A percentile compares a stretch with the other conserved stretches of the same genome.
Conservation (phyloP, 2,329 filamentous ascomycete genomes). For the Pyrenophora seminiperda region DNA sequence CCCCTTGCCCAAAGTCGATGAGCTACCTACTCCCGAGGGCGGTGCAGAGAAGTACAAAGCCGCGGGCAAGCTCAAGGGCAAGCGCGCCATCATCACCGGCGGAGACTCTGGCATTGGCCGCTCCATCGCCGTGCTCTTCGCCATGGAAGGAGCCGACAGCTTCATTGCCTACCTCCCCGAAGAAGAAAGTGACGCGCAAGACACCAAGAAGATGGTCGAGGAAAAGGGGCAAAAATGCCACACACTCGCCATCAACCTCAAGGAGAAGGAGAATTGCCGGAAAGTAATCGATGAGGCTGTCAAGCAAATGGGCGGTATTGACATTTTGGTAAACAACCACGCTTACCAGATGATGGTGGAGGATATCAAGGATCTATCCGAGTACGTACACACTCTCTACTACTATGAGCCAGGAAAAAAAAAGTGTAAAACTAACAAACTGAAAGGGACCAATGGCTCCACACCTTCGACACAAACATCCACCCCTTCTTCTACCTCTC, state of each 20-base stretch:
- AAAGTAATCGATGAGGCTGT: constrained; percentile 70
- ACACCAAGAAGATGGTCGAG: constrained; percentile 74
- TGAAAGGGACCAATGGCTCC: constrained; percentile 74
- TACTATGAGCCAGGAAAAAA: too few relatives aligned
- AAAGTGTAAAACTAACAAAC: constrained; percentile 17
- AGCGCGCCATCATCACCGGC: constrained; percentile 79
- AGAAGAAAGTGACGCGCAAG: constrained; percentile 76
- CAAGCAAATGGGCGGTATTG: constrained; percentile 68
- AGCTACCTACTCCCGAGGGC: constrained; percentile 70
- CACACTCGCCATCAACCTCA: constrained; percentile 68
- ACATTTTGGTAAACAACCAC: constrained; percentile 75
- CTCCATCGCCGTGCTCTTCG: constrained; percentile 75
- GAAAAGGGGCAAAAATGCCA: constrained; percentile 69
- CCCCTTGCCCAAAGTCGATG: constrained; percentile 64
- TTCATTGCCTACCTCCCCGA: constrained; percentile 75
- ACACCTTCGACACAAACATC: constrained; percentile 83
- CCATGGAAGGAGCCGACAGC: constrained; percentile 77
- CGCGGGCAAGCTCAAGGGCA: constrained; percentile 75
- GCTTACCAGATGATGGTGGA: constrained; percentile 76
- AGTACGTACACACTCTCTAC: constrained; percentile 58
- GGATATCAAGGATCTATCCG: constrained; percentile 71
- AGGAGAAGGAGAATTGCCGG: constrained; percentile 69
- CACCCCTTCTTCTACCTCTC: constrained; percentile 80
- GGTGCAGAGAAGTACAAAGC: constrained; percentile 73
- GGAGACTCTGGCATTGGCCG: constrained; percentile 81